These are phyloP conservation scores for Moesziomyces parantarcticus DNA, from an alignment of 1,284 basidiomycete genomes.

Conservation along the genomic window DNA sequence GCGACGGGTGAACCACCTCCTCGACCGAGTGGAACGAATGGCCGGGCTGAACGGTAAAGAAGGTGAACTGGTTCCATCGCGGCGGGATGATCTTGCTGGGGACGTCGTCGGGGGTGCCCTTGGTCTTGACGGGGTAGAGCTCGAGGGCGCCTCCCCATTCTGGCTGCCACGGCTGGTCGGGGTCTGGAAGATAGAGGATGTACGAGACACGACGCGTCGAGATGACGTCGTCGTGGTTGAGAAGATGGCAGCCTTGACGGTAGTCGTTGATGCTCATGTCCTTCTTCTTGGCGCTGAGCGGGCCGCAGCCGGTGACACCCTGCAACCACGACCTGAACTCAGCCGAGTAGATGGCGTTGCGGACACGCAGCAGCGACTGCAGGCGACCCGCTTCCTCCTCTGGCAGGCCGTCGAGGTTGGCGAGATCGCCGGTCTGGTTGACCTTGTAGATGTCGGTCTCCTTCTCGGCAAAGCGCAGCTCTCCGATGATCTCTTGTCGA, in stretches of 20 bases:
- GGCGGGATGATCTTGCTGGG: slow-evolving; percentile 62
- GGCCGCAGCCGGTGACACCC: slow-evolving; percentile 90
- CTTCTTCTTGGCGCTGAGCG: slow-evolving; percentile 88
- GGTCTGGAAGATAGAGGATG: slow-evolving; percentile 96
- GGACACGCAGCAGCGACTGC: slow-evolving; percentile 74
- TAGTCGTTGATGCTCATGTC: slow-evolving; percentile 97
- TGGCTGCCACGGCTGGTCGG: slow-evolving; percentile 76
- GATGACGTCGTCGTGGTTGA: slow-evolving; percentile 84
- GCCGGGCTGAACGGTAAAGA: slow-evolving; percentile 87
- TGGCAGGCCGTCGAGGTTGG: slow-evolving; percentile 84
- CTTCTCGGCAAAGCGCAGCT: slow-evolving; percentile 93
- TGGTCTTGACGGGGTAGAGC: slow-evolving; percentile 78
- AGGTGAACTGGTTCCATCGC: slow-evolving; percentile 94
- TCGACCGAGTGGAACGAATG: slow-evolving; percentile 96
- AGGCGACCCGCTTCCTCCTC: slow-evolving; percentile 59
- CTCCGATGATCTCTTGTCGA: slow-evolving; percentile 81
- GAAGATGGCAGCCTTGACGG: slow-evolving; percentile 83
- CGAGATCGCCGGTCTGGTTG: slow-evolving; percentile 96
- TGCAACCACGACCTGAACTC: slow-evolving; percentile 86
- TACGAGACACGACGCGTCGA: slow-evolving; percentile 93
- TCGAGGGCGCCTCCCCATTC: slow-evolving; percentile 94
- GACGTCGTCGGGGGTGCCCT: slow-evolving; percentile 56
- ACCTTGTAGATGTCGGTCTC: slow-evolving; percentile 99
- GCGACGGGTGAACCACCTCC: slow-evolving; percentile 75
- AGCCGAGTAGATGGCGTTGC: slow-evolving; percentile 90